A percentile compares a stretch with the other conserved stretches of the same genome.
Conservation (phyloP, 1,284 basidiomycete genomes). For the Trichosporon coremiiforme region DNA sequence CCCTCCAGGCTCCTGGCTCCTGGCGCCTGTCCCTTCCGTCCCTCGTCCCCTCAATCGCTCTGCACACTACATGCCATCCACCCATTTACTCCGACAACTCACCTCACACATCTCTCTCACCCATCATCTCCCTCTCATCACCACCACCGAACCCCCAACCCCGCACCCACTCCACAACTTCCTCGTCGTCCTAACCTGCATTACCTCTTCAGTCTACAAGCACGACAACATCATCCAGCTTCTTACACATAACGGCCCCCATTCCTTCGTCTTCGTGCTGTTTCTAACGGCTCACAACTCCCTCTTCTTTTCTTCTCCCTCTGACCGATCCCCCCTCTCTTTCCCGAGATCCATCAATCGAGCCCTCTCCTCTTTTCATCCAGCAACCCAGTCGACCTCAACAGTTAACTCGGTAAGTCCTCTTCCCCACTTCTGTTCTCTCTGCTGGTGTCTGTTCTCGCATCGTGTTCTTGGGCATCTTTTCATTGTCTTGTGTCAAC, state of each 20-base stretch:
- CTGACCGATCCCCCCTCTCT: conserved; percentile 1
- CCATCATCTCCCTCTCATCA: conserved; percentile 3
- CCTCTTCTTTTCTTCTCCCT: conserved; percentile 15
- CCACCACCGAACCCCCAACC: neutral
- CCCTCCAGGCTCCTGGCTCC: conserved; percentile 13
- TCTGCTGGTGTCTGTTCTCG: neutral
- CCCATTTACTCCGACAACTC: conserved; percentile 20
- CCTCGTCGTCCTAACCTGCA: neutral
- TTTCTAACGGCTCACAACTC: neutral
- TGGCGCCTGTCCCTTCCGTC: conserved; percentile 6
- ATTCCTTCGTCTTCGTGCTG: neutral
- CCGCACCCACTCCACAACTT: neutral
- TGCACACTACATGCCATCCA: conserved; percentile 8
- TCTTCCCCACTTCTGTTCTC: neutral
- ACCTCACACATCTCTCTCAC: conserved; percentile 17
- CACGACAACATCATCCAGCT: neutral
- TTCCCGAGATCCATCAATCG: conserved; percentile 6
- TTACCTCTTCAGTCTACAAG: neutral
- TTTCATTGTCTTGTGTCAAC: conserved; percentile 7
- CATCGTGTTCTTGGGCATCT: neutral
- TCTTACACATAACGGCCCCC: neutral
- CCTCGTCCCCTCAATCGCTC: conserved; percentile 17
- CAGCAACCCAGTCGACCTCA: neutral
- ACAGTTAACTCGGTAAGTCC: neutral
- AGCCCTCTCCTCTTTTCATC: neutral